A percentile compares a stretch with the other conserved stretches of the same genome.
Conservation (phyloP, 257 asterid genomes). For the Salvia miltiorrhiza region DNA sequence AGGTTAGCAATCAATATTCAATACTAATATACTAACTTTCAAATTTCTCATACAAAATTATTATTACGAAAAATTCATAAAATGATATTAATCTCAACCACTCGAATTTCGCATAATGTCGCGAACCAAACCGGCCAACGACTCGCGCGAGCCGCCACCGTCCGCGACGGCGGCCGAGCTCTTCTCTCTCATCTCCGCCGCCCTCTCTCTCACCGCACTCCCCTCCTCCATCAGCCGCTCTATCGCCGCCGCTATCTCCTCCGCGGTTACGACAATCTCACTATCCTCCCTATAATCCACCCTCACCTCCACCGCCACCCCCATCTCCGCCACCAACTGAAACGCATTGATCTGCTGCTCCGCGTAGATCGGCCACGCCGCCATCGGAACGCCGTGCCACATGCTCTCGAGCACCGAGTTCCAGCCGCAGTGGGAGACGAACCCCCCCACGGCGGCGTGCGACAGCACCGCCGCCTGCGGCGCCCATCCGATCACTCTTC, state of each 20-base stretch:
- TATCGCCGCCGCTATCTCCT: slow-evolving; percentile 32
- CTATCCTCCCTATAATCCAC: slow-evolving; percentile 18
- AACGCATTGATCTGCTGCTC: slow-evolving; percentile 47
- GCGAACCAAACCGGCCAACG: slow-evolving; percentile 8
- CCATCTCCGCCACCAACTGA: slow-evolving; percentile 37
- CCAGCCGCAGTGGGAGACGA: slow-evolving; percentile 49
- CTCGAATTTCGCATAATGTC: slow-evolving; percentile 7
- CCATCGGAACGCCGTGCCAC: slow-evolving; percentile 43
- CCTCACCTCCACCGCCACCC: slow-evolving; percentile 31
- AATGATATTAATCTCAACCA: not conserved
- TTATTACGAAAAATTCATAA: no score
- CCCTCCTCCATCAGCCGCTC: slow-evolving; percentile 25
- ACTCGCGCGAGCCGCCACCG: slow-evolving; percentile 39
- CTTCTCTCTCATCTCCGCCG: slow-evolving; percentile 35
- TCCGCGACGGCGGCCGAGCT: slow-evolving; percentile 24
- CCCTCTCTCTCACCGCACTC: slow-evolving; percentile 30
- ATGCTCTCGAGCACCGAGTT: slow-evolving; percentile 36
- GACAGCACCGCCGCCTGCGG: slow-evolving; percentile 42
- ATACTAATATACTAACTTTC: no score
- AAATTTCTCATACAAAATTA: no score
- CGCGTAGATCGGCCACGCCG: slow-evolving; percentile 41
- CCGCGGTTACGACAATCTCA: slow-evolving; percentile 26
- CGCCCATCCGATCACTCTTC: slow-evolving; percentile 50
- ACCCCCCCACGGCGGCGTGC: slow-evolving; percentile 37
- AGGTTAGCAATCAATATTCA: no score